Base-by-base conservation (phyloP, 305 asterid species). In the Andrographis paniculata region DNA sequence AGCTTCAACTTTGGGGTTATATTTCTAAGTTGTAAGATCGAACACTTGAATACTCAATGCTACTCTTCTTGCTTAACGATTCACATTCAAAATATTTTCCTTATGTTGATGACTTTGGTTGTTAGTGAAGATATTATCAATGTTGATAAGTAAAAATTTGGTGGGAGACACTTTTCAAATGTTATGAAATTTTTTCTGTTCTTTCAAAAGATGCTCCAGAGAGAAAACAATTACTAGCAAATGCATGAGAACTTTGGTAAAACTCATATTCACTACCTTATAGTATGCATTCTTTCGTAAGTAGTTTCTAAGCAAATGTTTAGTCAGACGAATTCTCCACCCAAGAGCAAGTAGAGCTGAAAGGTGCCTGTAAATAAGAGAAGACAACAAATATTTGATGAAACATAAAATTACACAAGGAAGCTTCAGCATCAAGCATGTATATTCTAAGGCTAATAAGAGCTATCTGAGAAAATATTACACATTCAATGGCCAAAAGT, bases 291-390 rank as follows among this genome's bases (percentile, higher is more conserved):
- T 91, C 45, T 69, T 91, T 64, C 84, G 77, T 53, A 91, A 68
- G 74, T 87, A 91, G 64, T 75, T 81, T 60, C 66, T 80, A 24
- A 87, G 79, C 39, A 91, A 68, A 75, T 91, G 95, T 69, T 77
- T 79, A 60, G 99, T 87, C 62, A 91, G 71, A 53, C 99, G 89
- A 67, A 87, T 91, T 58, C 96, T 87, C 99, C 99, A 91, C 68
- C 95, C 99, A 69, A 91, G 94, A 19, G 99, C 99, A 65, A 91
- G 88, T 73, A 73, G 61, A 36, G 82, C 50, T 23, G 95, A 86
- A 71, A 91, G 82, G 72, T 87, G 78, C 80, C 99, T 91, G 73
- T 23, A 52, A 55, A 60, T 42, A 67, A 53, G 48, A 52, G 20
- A 20, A 17, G 51, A 19, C 21, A 19, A 52, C 20, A 15, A 14